Conservation (phyloP, 352 stramenopile species). For the Globisporangium carolinianum region DNA sequence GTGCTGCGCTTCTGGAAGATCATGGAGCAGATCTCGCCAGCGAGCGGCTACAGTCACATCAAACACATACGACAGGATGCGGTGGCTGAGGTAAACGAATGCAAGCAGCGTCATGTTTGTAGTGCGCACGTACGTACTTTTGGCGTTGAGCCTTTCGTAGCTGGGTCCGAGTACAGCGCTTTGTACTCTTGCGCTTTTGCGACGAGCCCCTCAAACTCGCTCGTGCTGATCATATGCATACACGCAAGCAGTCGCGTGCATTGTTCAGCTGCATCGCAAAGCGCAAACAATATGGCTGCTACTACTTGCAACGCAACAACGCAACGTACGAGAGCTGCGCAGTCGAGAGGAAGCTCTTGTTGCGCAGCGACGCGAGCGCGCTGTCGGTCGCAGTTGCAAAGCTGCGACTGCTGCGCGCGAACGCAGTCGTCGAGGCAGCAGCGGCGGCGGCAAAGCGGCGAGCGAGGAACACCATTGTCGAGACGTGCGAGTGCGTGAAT, state of each 20-base stretch:
- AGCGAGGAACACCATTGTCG: constrained; percentile 8
- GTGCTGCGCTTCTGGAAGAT: constrained; percentile 94
- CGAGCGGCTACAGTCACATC: constrained; percentile 27
- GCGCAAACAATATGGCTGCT: no score
- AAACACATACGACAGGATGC: no score
- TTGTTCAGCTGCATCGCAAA: no score
- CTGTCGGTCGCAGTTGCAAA: constrained; percentile 11
- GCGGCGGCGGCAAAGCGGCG: constrained; percentile 1
- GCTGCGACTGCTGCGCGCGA: constrained; percentile 3
- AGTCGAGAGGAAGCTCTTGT: constrained; percentile 70
- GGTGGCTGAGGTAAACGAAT: background rate
- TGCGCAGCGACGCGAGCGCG: constrained; percentile 39
- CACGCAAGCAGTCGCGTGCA: no score
- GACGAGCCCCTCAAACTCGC: constrained; percentile 53
- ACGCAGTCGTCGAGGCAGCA: background rate
- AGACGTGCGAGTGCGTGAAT: background rate
- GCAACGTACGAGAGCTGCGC: constrained; percentile 40
- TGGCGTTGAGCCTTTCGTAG: constrained; percentile 43
- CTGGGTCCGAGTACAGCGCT: constrained; percentile 44
- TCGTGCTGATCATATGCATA: constrained; percentile 5
- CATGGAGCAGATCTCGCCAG: constrained; percentile 85
- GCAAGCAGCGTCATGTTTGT: no score
- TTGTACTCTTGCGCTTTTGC: constrained; percentile 69
- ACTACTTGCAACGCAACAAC: no score
- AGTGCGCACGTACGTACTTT: constrained; percentile 15